Percentiles rank a stretch among this genome's conserved stretches.
phyloP scores from a whole-genome alignment of 139 green algal genomes.

The Astrephomene gubernaculifera region DNA sequence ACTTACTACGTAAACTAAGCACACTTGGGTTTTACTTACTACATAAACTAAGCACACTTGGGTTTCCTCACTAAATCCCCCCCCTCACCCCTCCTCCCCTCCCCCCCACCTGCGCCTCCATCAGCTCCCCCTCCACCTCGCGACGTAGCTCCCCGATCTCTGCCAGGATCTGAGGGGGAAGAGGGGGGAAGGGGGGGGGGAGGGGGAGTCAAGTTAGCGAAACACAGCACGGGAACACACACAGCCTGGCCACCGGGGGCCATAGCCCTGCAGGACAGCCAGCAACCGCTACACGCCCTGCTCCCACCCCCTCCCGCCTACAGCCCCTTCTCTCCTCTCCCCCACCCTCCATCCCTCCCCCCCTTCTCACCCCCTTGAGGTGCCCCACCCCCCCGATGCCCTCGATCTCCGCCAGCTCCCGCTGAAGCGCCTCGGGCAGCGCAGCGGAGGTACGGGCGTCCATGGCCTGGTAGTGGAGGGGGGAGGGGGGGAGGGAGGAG shows the following conservation, averaged over 20 bases:
- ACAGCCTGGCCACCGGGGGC: not conserved
- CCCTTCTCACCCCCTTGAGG: slow-evolving; percentile 69
- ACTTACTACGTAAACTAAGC: not conserved
- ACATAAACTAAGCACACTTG: not conserved
- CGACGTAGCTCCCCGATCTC: slow-evolving; percentile 79
- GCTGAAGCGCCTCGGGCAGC: slow-evolving; percentile 80
- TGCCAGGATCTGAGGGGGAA: slow-evolving; percentile 56
- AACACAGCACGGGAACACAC: not conserved
- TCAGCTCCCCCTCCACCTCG: slow-evolving; percentile 75
- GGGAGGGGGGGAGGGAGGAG: not conserved
- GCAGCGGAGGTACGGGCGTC: slow-evolving; percentile 47
- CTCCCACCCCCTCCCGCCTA: too few species aligned
- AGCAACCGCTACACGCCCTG: not conserved
- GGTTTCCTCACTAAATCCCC: not conserved
- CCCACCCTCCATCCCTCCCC: not conserved
- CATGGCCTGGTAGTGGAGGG: not conserved
- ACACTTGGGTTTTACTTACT: not conserved
- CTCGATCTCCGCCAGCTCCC: slow-evolving; percentile 87
- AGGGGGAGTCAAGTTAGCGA: not conserved
- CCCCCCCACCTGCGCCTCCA: slow-evolving; percentile 42
- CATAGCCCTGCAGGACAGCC: not conserved
- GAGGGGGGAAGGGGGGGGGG: not conserved
- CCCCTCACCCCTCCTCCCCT: not conserved
- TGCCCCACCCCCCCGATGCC: slow-evolving; percentile 75
- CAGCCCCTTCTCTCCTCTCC: not conserved